Evolutionary conservation across 352 stramenopile species (phyloP).

Genomic region (Phytophthora fragariaefolia): DNA sequence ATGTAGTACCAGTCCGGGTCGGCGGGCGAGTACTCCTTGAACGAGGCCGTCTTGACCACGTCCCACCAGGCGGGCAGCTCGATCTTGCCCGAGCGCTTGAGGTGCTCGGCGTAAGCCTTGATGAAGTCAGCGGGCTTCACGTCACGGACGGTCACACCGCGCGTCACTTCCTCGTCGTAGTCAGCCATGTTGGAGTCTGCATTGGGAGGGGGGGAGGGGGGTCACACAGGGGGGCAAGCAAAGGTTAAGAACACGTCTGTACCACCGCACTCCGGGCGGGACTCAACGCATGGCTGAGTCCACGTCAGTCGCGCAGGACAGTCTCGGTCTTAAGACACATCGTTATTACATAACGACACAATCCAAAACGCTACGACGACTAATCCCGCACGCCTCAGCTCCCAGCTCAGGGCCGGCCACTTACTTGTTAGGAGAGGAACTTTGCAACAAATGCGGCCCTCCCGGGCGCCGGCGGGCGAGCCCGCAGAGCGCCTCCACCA

Average conservation of each 20-base stretch:
- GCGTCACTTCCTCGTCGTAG: slow-evolving; percentile 70
- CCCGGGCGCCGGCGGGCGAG: neutral
- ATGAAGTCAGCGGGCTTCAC: slow-evolving; percentile 98
- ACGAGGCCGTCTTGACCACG: slow-evolving; percentile 97
- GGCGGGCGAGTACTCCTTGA: slow-evolving; percentile 98
- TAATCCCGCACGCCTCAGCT: slow-evolving; percentile 1
- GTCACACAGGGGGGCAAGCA: too few relatives aligned
- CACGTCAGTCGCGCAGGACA: slow-evolving; percentile 81
- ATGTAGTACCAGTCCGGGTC: slow-evolving; percentile 99
- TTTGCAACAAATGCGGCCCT: slow-evolving; percentile 84
- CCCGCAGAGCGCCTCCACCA: slow-evolving; percentile 41
- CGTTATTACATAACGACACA: slow-evolving; percentile 49
- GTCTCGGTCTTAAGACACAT: slow-evolving; percentile 91
- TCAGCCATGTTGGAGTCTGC: slow-evolving; percentile 86
- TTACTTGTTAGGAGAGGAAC: slow-evolving; percentile 87
- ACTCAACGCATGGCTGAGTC: slow-evolving; percentile 32
- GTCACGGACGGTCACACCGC: slow-evolving; percentile 97
- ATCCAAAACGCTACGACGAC: slow-evolving; percentile 34
- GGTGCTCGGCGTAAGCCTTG: slow-evolving; percentile 98
- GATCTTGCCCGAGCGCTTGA: slow-evolving; percentile 99
- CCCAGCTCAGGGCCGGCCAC: slow-evolving; percentile 35
- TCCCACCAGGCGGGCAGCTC: slow-evolving; percentile 98
- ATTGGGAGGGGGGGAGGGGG: slow-evolving; percentile 7
- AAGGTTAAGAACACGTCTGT: slow-evolving; percentile 92
- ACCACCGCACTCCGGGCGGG: slow-evolving; percentile 73